Evolutionary conservation across 495 filamentous ascomycete species (phyloP), one percentile per base, ranked within the genome.

Genomic region (Penicillium waksmanii): DNA sequence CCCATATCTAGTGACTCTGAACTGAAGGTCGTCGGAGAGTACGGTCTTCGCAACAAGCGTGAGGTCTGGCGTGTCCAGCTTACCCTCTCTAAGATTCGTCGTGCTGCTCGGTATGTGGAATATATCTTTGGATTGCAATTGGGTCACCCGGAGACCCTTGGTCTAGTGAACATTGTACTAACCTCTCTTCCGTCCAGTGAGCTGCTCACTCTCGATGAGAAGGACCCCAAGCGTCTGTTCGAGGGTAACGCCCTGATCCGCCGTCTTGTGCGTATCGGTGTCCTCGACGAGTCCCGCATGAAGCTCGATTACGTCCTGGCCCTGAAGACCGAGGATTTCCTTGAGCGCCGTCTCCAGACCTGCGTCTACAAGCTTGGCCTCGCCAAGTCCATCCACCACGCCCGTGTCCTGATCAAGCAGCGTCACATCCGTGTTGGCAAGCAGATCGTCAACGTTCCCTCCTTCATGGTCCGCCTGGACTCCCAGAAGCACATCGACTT

Each of bases 401-500:
- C 95, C 66, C 94, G 95, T 89, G 95, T 98, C 76, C 86, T 98
- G 65, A 98, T 98, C 84, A 91, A 90, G 78, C 95, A 98, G 84
- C 87, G 95, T 68, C 95, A 98, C 84, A 98, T 98, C 82, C 95
- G 95, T 79, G 95, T 98, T 74, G 95, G 95, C 78, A 98, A 98
- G 90, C 95, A 98, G 86, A 98, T 98, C 80, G 95, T 98, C 85
- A 98, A 98, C 80, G 95, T 98, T 27, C 95, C 95, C 53, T 97
- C 94, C 35, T 98, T 96, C 89, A 85, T 98, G 76, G 95, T 98
- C 78, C 95, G 95, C 80, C 92, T 98, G 65, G 95, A 98, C 85
- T 97, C 93, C 68, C 95, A 98, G 85, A 98, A 98, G 89, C 95
- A 98, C 89, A 98, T 98, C 72, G 95, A 98, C 85, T 98, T 98